Evolutionary conservation across 1,284 basidiomycete species (phyloP).

Genomic region (Papiliotrema laurentii): DNA sequence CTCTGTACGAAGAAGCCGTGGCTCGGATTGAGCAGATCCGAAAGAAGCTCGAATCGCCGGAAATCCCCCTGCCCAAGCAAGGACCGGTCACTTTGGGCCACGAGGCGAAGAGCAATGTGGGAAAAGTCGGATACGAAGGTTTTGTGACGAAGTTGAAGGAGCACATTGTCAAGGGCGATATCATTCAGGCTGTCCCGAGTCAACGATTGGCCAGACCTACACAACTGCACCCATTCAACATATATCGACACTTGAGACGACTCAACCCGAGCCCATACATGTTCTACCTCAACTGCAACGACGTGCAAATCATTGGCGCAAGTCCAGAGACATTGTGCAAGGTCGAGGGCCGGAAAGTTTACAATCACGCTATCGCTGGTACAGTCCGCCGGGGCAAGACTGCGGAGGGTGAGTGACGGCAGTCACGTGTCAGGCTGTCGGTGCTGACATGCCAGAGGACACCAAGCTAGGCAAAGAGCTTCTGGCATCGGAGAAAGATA

Average conservation of each 20-base stretch:
- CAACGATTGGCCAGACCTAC: slow-evolving; percentile 85
- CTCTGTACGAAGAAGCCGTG: slow-evolving; percentile 76
- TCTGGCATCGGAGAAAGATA: slow-evolving; percentile 82
- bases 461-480: slow-evolving; percentile 68
- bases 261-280: slow-evolving; percentile 98
- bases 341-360: slow-evolving; percentile 86
- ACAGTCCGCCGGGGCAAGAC: slow-evolving; percentile 86
- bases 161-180: slow-evolving; percentile 92
- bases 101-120: slow-evolving; percentile 81
- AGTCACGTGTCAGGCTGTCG: no score
- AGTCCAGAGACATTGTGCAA: slow-evolving; percentile 98
- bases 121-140: slow-evolving; percentile 83
- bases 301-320: slow-evolving; percentile 89
- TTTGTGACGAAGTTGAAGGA: slow-evolving; percentile 92
- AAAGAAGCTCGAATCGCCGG: slow-evolving; percentile 58
- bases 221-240: slow-evolving; percentile 92
- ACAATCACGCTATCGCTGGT: slow-evolving; percentile 97
- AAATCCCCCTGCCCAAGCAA: slow-evolving; percentile 58
- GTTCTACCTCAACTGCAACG: slow-evolving; percentile 96
- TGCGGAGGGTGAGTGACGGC: slow-evolving; percentile 60
- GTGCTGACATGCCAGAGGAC: slow-evolving; percentile 65
- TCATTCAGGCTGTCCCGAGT: slow-evolving; percentile 97
- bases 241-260: slow-evolving; percentile 84
- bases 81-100: slow-evolving; percentile 54
- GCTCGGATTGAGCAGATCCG: slow-evolving; percentile 71